phyloP scores from a whole-genome alignment of 148 eudicot species.

The Chenopodium berlandieri region DNA sequence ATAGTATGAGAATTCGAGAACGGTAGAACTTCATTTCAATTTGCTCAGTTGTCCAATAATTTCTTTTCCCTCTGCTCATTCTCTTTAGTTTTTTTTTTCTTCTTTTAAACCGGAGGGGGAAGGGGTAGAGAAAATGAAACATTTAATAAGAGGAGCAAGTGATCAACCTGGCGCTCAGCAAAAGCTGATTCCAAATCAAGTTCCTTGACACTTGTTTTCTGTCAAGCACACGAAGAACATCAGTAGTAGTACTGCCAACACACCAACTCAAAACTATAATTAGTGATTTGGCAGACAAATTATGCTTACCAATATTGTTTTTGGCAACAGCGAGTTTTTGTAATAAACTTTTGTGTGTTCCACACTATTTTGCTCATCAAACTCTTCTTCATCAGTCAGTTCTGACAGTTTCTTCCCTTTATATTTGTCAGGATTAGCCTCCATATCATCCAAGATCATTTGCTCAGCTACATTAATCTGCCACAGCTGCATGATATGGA shows the following conservation, averaged over 20 bases:
- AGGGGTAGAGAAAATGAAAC: neutral
- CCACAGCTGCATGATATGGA: conserved; percentile 67
- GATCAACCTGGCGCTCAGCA: conserved; percentile 87
- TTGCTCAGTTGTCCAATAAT: neutral
- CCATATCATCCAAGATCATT: conserved; percentile 90
- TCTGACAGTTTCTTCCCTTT: conserved; percentile 66
- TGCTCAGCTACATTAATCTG: conserved; percentile 94
- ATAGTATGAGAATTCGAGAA: neutral
- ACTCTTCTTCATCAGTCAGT: conserved; percentile 79
- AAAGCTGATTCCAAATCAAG: conserved; percentile 94
- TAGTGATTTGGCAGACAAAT: neutral
- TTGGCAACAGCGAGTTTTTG: conserved; percentile 56
- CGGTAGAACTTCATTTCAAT: neutral
- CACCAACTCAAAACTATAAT: neutral
- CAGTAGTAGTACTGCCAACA: conserved; percentile 7
- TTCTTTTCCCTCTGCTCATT: neutral
- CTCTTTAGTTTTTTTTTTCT: neutral
- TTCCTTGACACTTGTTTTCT: conserved; percentile 86
- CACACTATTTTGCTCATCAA: conserved; percentile 69
- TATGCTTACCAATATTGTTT: conserved; percentile 54
- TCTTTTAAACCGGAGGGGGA: neutral
- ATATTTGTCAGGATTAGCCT: conserved; percentile 79
- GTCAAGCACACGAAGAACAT: conserved; percentile 22
- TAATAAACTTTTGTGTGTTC: conserved; percentile 57
- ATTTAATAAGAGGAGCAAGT: conserved; percentile 1